Percentiles rank a stretch among this genome's conserved stretches.
phyloP scores from a whole-genome alignment of 768 basidiomycete species.

The Lyophyllum semitale region DNA sequence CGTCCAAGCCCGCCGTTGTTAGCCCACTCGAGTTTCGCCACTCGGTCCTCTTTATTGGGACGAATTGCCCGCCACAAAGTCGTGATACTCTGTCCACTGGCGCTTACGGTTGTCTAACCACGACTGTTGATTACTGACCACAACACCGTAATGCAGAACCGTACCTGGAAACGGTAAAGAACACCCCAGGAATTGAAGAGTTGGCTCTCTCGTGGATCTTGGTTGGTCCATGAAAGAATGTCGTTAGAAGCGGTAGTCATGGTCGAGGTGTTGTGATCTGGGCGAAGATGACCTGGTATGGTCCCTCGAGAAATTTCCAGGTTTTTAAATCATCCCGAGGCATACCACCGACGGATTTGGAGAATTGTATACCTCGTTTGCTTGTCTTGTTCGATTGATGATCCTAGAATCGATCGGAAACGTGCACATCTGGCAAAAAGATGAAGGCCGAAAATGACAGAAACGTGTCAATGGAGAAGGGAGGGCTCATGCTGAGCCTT shows the following conservation, averaged over 20 bases:
- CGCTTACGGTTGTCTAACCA: constrained; percentile 62
- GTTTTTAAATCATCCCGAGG: constrained; percentile 35
- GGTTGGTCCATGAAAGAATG: constrained; percentile 84
- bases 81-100: constrained; percentile 70
- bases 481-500: constrained; percentile 59
- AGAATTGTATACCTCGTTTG: constrained; percentile 36
- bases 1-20: constrained; percentile 82
- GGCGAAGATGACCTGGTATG: constrained; percentile 24
- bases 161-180: constrained; percentile 78
- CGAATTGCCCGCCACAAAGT: constrained; percentile 82
- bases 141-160: constrained; percentile 21
- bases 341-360: constrained; percentile 63
- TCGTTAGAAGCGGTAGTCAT: constrained; percentile 64
- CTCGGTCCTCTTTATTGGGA: constrained; percentile 83
- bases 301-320: constrained; percentile 22
- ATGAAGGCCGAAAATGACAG: constrained; percentile 69
- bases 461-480: constrained; percentile 76
- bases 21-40: constrained; percentile 88
- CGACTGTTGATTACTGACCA: constrained; percentile 24
- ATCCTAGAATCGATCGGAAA: constrained; percentile 69
- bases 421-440: constrained; percentile 70
- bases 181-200: constrained; percentile 83
- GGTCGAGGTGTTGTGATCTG: constrained; percentile 25
- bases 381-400: constrained; percentile 52
- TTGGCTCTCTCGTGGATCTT: constrained; percentile 81